Evolutionary conservation across 140 eudicot genomes (phyloP), one percentile per base, ranked within the genome.

Genomic region (Flaveria floridana): DNA sequence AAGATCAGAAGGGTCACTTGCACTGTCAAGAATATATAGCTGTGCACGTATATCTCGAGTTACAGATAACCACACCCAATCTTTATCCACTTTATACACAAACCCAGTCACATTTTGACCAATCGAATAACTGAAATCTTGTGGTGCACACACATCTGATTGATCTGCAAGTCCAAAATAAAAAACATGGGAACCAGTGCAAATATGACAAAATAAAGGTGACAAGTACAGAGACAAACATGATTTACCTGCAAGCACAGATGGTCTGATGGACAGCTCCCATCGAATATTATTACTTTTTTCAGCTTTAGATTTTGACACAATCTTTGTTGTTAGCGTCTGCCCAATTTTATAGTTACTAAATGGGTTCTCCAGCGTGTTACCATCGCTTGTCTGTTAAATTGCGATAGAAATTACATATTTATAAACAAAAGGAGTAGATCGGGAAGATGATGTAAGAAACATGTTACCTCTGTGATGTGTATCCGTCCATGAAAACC

Each of bases 401-500:
- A n/a, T 74, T 63, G 71, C 20, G 56, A 64, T 71, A 63, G 8
- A 48, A 39, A 72, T 50, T 68, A 68, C 52, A 56, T 56, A 62
- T 52, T 20, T 19, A 65, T 19, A 25, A 44, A 23, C 15, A 14
- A 72, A 48, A 65, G 65, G 8, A 26, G 34, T 42, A 64, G 39
- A 41, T 19, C 13, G 4, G 44, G 19, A 47, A 18, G 57, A 13
- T 37, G 39, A 61, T 52, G 13, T 30, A 71, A 46, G 25, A 71
- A 15, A 56, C 15, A 39, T 4, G 13, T 57, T 84, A 91, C 97
- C 95, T 90, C 99, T 23, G 99, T 90, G 78, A 94, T 82, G 68
- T 94, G 99, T 30, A 94, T 85, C 47, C 96, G 82, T n/a, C 99
- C 99, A 70, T 83, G 89, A 28, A 86, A 87, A 63, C 95, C 78